Evolutionary conservation across 768 basidiomycete genomes (phyloP).

Genomic region (Macrolepiota albuminosa): DNA sequence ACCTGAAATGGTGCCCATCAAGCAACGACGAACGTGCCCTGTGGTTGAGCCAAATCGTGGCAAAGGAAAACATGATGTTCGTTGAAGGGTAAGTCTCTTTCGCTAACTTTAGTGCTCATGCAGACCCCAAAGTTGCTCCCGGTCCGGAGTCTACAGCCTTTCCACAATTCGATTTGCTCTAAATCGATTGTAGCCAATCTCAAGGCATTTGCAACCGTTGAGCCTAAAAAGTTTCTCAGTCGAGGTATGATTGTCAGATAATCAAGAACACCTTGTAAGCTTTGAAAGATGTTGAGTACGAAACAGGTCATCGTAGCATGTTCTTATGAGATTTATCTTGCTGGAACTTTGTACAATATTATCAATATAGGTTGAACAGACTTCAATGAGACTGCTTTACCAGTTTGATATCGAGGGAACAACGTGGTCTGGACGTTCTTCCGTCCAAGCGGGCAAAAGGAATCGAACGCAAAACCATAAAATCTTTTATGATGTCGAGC

Average conservation of each 20-base stretch:
- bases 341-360: slow-evolving; percentile 41
- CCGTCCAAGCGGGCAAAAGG: slow-evolving; percentile 63
- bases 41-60: slow-evolving; percentile 9
- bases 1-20: slow-evolving; percentile 38
- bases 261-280: slow-evolving; percentile 67
- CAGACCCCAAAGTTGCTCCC: neutral
- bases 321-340: slow-evolving; percentile 49
- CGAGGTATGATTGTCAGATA: no score
- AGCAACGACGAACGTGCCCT: slow-evolving; percentile 28
- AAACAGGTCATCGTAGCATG: neutral
- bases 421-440: slow-evolving; percentile 43
- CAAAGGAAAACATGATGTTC: slow-evolving; percentile 12
- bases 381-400: slow-evolving; percentile 25
- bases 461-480: slow-evolving; percentile 53
- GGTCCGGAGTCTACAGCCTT: neutral
- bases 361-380: neutral
- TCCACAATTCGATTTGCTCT: neutral
- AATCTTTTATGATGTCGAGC: slow-evolving; percentile 68
- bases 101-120: slow-evolving; percentile 7
- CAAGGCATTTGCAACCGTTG: slow-evolving; percentile 5
- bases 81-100: slow-evolving; percentile 8
- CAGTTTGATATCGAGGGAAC: slow-evolving; percentile 52
- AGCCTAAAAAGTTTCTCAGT: no score
- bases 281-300: slow-evolving; percentile 13
- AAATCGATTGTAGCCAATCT: slow-evolving; percentile 7